Conservation (phyloP, 164 flowering plant species). For the Vitis amurensis region DNA sequence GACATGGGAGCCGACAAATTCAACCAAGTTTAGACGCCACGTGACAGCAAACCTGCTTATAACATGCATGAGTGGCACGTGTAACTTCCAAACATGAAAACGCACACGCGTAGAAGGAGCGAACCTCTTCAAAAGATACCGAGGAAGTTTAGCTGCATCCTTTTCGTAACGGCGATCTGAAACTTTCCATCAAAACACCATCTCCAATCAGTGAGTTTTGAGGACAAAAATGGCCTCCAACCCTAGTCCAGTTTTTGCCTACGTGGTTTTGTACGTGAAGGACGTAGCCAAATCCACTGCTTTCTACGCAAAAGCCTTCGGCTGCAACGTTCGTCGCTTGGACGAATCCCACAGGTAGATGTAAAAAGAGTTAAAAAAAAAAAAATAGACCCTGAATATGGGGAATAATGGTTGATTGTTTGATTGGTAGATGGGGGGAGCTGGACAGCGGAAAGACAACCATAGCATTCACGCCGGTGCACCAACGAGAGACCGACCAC, state of each 20-base stretch:
- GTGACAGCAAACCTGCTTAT: neutral
- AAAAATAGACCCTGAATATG: neutral
- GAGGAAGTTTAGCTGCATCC: too few species aligned
- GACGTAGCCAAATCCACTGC: conserved; percentile 78
- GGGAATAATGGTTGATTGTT: neutral
- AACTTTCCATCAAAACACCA: too few species aligned
- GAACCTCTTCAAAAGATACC: neutral
- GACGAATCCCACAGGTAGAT: conserved; percentile 67
- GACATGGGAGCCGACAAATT: too few species aligned
- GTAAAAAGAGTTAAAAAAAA: neutral
- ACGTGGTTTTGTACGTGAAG: conserved; percentile 76
- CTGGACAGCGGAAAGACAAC: conserved; percentile 81
- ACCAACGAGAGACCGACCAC: conserved; percentile 80
- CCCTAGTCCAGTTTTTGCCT: conserved; percentile 57
- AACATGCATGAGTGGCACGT: conserved; percentile 9
- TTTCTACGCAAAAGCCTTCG: conserved; percentile 81
- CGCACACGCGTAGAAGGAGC: neutral
- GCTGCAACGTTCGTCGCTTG: conserved; percentile 65
- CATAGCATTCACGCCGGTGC: conserved; percentile 76
- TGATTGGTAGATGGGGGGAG: conserved; percentile 71
- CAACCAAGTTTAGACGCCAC: too few species aligned
- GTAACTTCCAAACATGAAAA: neutral
- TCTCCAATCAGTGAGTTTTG: too few species aligned
- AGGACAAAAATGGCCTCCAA: conserved; percentile 23
- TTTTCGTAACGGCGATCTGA: too few species aligned